Evolutionary conservation across 2,329 filamentous ascomycete genomes (phyloP).

Genomic region (Alternaria gansuensis): DNA sequence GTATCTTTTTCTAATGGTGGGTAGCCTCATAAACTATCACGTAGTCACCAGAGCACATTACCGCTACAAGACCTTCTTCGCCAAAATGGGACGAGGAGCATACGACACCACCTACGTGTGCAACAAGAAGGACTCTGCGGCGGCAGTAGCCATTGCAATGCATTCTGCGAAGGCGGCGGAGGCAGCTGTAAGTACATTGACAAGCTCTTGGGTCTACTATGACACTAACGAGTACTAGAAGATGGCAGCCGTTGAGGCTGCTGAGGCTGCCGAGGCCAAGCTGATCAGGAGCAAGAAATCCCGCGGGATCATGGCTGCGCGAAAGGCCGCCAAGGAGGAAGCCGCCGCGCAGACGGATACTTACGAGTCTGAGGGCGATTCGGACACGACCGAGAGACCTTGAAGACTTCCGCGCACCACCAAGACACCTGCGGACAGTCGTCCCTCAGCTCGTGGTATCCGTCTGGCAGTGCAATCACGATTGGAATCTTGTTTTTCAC

Average conservation of each 20-base stretch:
- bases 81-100: slow-evolving; percentile 31
- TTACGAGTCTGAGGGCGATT: not conserved
- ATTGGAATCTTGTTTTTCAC: not conserved
- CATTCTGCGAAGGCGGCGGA: slow-evolving; percentile 5
- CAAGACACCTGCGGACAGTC: not conserved
- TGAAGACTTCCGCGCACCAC: not conserved
- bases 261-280: slow-evolving; percentile 10
- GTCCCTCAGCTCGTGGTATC: slow-evolving; percentile 1
- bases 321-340: slow-evolving; percentile 11
- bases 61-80: not conserved
- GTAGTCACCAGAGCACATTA: not conserved
- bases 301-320: slow-evolving; percentile 20
- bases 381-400: not conserved
- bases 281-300: slow-evolving; percentile 23
- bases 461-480: not conserved
- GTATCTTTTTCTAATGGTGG: not conserved
- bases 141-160: slow-evolving; percentile 1
- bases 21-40: not conserved
- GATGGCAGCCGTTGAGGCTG: slow-evolving; percentile 3
- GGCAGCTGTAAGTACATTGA: slow-evolving; percentile 14
- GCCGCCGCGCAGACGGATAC: slow-evolving; percentile 8
- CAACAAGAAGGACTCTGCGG: slow-evolving; percentile 13
- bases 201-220: not conserved
- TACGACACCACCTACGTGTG: slow-evolving; percentile 30
- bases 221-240: slow-evolving; percentile 2